These are phyloP conservation scores for Fusarium chuoi DNA, from an alignment of 2,329 filamentous ascomycete genomes.

Conservation along the genomic window DNA sequence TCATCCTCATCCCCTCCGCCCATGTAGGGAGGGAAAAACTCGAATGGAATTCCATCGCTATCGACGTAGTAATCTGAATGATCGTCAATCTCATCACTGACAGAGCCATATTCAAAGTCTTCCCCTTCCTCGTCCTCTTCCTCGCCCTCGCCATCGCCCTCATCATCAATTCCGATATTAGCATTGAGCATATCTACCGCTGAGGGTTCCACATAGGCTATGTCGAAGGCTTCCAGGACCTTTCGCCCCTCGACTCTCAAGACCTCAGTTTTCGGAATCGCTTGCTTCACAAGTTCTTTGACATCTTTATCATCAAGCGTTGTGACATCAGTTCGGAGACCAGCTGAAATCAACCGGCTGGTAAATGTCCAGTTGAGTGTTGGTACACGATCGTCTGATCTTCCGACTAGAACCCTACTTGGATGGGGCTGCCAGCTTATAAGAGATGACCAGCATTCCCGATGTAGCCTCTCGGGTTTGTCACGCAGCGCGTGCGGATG, in stretches of 20 bases:
- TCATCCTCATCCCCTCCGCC: slow-evolving; percentile 20
- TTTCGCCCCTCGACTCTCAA: slow-evolving; percentile 37
- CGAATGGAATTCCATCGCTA: slow-evolving; percentile 13
- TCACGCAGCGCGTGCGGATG: slow-evolving; percentile 35
- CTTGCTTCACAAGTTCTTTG: slow-evolving; percentile 36
- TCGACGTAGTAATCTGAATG: slow-evolving; percentile 24
- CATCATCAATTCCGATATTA: not conserved
- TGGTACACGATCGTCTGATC: slow-evolving; percentile 15
- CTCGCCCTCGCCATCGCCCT: slow-evolving; percentile 2
- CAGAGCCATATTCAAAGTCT: slow-evolving; percentile 26
- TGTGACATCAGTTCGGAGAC: slow-evolving; percentile 40
- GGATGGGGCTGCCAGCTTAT: slow-evolving; percentile 28
- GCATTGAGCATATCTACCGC: not conserved
- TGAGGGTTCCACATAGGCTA: slow-evolving; percentile 37
- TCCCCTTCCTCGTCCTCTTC: slow-evolving; percentile 13
- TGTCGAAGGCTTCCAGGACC: slow-evolving; percentile 40
- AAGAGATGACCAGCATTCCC: slow-evolving; percentile 40
- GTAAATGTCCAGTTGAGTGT: slow-evolving; percentile 43
- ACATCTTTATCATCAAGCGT: slow-evolving; percentile 32
- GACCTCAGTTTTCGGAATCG: slow-evolving; percentile 33
- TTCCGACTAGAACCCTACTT: slow-evolving; percentile 2
- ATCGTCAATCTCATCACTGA: slow-evolving; percentile 32
- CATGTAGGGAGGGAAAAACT: slow-evolving; percentile 13
- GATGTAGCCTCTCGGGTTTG: slow-evolving; percentile 35
- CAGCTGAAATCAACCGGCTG: slow-evolving; percentile 36